These are phyloP conservation scores for Albugo laibachii DNA, from an alignment of 352 stramenopile genomes.

Conservation along the genomic window DNA sequence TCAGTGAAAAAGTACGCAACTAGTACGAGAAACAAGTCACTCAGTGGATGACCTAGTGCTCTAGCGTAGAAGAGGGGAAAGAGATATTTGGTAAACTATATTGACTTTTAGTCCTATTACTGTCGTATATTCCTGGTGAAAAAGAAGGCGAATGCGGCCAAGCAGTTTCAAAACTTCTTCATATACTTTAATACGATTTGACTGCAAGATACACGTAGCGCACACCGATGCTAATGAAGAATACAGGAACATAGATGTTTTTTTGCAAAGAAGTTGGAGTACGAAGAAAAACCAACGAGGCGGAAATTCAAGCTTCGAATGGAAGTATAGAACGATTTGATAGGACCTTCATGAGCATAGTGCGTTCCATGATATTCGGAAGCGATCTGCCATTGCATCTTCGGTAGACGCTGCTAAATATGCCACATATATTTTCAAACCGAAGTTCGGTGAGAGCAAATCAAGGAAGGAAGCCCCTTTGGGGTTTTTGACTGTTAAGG, in stretches of 20 bases:
- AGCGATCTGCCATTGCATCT: slow-evolving; percentile 9
- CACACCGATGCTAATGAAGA: slow-evolving; percentile 2
- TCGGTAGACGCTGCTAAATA: neutral
- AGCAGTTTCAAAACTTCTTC: no score
- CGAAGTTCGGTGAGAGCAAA: neutral
- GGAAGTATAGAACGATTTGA: slow-evolving; percentile 16
- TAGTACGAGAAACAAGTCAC: no score
- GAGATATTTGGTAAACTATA: no score
- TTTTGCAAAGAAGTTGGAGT: slow-evolving; percentile 13
- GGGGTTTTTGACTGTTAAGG: slow-evolving; percentile 1
- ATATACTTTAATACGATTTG: no score
- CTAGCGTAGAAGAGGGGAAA: neutral
- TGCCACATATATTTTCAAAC: neutral
- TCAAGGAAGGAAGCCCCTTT: neutral
- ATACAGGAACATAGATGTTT: slow-evolving; percentile 10
- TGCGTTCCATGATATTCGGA: slow-evolving; percentile 12
- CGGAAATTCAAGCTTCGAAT: slow-evolving; percentile 10
- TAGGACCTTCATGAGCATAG: slow-evolving; percentile 13
- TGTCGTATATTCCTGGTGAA: no score
- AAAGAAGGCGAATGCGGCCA: no score
- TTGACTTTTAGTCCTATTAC: no score
- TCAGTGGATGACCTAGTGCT: neutral
- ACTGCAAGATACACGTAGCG: neutral
- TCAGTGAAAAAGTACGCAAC: neutral
- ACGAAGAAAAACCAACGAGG: slow-evolving; percentile 7